Evolutionary conservation across 2,329 filamentous ascomycete genomes (phyloP), one percentile per base, ranked within the genome.

Genomic region (Microcera coccophila): DNA sequence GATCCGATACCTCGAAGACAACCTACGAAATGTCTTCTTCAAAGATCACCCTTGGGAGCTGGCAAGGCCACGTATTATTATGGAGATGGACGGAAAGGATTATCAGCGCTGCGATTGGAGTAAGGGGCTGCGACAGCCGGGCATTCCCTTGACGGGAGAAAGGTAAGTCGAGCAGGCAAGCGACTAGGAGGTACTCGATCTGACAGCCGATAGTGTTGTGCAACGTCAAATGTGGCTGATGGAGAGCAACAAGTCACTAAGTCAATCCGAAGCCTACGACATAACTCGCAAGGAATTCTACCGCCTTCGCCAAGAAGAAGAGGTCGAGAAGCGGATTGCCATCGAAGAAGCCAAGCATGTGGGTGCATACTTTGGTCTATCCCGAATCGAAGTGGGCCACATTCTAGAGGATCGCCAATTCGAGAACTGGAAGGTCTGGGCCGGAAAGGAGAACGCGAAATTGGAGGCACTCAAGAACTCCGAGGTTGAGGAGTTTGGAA

Each of bases 41-140:
- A 81, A 77, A 60, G 91, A 98, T 65, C 93, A 98, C 64, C 93
- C 93, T 4, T 98, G 93, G 93, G 93, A 98, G 69, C 72, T 98
- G 61, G 93, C 93, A 15, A 78, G 91, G 49, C 93, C 93, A 41
- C 78, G 88, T 54, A 75, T 95, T 45, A 73, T 98, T 36, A 70
- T 97, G 9, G 93, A 98, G 69, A 74, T 82, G 54, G 85, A 91
- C 59, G 93, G 93, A 40, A 86, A 85, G 62, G 91, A 98, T 61
- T 74, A 80, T 39, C 79, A 84, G 63, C 73, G 70, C 41, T 82
- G 81, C 58, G 81, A 96, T 65, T 97, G 91, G 91, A 86, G 84
- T 55, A 82, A 67, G 57, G 79, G 75, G 18, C 66, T 95, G 54
- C 72, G 76, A 56, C 93, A 97, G 69, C 77, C 75, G 5, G 86